Evolutionary conservation across 2,329 filamentous ascomycete genomes (phyloP).

Genomic region (Pseudogymnoascus sp.): DNA sequence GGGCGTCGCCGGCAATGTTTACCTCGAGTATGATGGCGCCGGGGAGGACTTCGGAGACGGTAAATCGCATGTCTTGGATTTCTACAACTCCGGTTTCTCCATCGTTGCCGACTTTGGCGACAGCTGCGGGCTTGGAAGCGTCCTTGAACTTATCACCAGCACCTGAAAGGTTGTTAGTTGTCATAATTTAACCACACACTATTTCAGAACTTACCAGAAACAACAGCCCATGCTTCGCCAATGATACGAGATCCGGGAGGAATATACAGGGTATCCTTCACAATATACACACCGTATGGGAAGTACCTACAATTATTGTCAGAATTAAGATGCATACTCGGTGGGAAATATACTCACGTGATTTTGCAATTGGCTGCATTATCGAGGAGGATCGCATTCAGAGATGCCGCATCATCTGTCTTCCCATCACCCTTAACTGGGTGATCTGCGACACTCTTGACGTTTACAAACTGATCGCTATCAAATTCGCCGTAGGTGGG

Average conservation of each 20-base stretch:
- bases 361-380: constrained; percentile 18
- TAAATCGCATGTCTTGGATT: constrained; percentile 45
- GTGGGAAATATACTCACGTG: background rate
- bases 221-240: constrained; percentile 44
- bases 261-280: constrained; percentile 38
- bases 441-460: constrained; percentile 35
- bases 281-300: constrained; percentile 37
- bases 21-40: constrained; percentile 39
- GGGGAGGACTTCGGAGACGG: constrained; percentile 37
- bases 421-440: constrained; percentile 36
- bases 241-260: constrained; percentile 43
- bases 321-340: background rate
- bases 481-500: constrained; percentile 37
- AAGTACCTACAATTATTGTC: constrained; percentile 33
- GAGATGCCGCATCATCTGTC: constrained; percentile 29
- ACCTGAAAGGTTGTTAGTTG: constrained; percentile 33
- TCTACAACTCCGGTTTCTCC: constrained; percentile 43
- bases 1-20: constrained; percentile 40
- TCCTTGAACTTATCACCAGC: constrained; percentile 38
- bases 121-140: constrained; percentile 34
- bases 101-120: constrained; percentile 42
- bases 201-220: background rate
- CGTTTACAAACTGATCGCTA: constrained; percentile 36
- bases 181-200: background rate
- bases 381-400: constrained; percentile 28